A percentile compares a stretch with the other conserved stretches of the same genome.
Evolutionary conservation across 108 stramenopile species (phyloP).

Genomic region (Cyclostephanos tholiformis): DNA sequence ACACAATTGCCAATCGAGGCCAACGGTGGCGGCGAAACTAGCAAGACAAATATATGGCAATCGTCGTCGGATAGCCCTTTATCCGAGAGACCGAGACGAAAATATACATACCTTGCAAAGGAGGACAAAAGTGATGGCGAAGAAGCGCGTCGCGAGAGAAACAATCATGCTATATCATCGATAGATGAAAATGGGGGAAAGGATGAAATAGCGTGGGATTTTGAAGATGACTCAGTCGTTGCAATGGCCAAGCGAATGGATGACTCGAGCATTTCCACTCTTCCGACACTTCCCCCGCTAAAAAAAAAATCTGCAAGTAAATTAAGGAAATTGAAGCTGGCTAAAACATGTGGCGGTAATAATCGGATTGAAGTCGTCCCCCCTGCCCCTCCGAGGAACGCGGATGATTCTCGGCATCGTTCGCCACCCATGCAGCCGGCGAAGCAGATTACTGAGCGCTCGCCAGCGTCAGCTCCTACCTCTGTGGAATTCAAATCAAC

Average conservation of each 20-base stretch:
- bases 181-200: background rate
- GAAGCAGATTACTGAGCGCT: slow-evolving; percentile 6
- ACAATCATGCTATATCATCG: background rate
- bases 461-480: slow-evolving; percentile 2
- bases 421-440: background rate
- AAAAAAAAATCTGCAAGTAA: background rate
- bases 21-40: background rate
- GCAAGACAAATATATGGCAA: background rate
- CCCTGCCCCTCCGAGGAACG: background rate
- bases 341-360: background rate
- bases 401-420: background rate
- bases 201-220: background rate
- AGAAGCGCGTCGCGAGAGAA: background rate
- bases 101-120: too few species aligned
- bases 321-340: background rate
- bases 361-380: background rate
- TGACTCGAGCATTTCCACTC: slow-evolving; percentile 27
- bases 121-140: background rate
- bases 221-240: slow-evolving; percentile 35
- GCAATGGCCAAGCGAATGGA: slow-evolving; percentile 47
- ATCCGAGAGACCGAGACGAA: background rate
- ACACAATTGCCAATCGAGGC: background rate
- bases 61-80: background rate
- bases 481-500: background rate
- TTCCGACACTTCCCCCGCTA: background rate